Percentiles rank a stretch among this genome's conserved stretches.
Conservation (phyloP, 371 early-diverging fungal species). For the Rozella allomycis region DNA sequence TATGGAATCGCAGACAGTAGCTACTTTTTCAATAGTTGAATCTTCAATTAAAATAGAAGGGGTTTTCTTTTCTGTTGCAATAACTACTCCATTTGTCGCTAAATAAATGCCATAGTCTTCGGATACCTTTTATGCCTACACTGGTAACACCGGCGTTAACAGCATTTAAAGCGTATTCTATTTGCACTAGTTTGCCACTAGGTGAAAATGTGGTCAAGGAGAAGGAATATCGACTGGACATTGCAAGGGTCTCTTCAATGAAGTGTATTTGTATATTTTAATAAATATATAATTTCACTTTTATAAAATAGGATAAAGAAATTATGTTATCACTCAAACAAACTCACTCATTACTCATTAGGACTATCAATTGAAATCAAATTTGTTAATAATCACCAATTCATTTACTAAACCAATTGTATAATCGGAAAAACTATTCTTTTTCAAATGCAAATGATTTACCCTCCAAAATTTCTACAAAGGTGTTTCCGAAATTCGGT, state of each 20-base stretch:
- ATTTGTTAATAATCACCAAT: too few relatives aligned
- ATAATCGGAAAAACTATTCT: too few relatives aligned
- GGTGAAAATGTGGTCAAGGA: constrained; percentile 97
- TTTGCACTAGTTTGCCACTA: constrained; percentile 97
- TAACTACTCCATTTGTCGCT: constrained; percentile 91
- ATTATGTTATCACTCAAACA: too few relatives aligned
- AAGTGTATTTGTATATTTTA: too few relatives aligned
- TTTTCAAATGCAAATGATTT: too few relatives aligned
- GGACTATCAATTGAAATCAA: too few relatives aligned
- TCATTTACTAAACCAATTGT: too few relatives aligned
- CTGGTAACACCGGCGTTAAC: constrained; percentile 85
- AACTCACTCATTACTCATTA: too few relatives aligned
- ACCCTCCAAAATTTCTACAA: too few relatives aligned
- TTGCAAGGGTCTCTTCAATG: too few relatives aligned
- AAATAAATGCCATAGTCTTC: not conserved
- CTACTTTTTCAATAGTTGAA: constrained; percentile 65
- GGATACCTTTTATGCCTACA: constrained; percentile 87
- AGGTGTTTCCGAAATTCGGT: too few relatives aligned
- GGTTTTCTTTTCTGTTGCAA: constrained; percentile 93
- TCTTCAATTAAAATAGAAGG: constrained; percentile 80
- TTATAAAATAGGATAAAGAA: not conserved
- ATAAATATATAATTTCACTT: not conserved
- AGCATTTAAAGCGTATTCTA: constrained; percentile 93
- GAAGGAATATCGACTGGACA: constrained; percentile 52
- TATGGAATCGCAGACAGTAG: constrained; percentile 66